These are phyloP conservation scores for Peniophora sp. DNA, from an alignment of 1,284 basidiomycete species.

Conservation along the genomic window DNA sequence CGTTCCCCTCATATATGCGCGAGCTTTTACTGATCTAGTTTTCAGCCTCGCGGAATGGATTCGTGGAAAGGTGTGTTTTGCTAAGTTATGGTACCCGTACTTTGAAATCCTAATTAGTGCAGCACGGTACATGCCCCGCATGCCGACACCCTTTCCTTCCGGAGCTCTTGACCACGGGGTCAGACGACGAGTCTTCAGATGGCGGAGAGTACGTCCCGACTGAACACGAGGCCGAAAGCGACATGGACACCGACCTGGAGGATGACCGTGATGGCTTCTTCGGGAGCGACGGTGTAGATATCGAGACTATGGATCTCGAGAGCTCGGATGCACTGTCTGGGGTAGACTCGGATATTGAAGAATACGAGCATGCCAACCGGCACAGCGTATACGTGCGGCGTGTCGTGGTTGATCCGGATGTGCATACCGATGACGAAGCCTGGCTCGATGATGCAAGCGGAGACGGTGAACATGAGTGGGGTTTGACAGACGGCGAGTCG, in stretches of 20 bases:
- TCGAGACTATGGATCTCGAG: slow-evolving; percentile 29
- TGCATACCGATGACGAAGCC: not conserved
- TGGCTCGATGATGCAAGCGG: not conserved
- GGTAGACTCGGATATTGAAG: slow-evolving; percentile 22
- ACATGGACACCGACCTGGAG: slow-evolving; percentile 30
- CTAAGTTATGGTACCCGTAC: not conserved
- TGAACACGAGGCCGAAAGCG: slow-evolving; percentile 29
- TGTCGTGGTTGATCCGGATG: not conserved
- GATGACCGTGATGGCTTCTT: slow-evolving; percentile 23
- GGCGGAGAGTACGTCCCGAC: slow-evolving; percentile 58
- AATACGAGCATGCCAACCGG: slow-evolving; percentile 8
- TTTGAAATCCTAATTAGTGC: slow-evolving; percentile 1
- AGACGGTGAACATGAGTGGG: slow-evolving; percentile 12
- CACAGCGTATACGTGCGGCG: not conserved
- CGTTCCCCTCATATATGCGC: slow-evolving; percentile 17
- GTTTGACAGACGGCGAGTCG: slow-evolving; percentile 13
- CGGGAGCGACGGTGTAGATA: slow-evolving; percentile 34
- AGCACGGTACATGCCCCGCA: slow-evolving; percentile 68
- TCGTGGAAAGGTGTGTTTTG: slow-evolving; percentile 34
- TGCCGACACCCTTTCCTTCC: slow-evolving; percentile 50
- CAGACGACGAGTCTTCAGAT: slow-evolving; percentile 58
- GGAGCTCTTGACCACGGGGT: slow-evolving; percentile 41
- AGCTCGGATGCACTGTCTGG: slow-evolving; percentile 22
- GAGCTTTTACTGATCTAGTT: not conserved
- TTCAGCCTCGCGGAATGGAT: slow-evolving; percentile 60